Evolutionary conservation across 139 green algal species (phyloP).

Genomic region (Tetratostichococcus sp.): DNA sequence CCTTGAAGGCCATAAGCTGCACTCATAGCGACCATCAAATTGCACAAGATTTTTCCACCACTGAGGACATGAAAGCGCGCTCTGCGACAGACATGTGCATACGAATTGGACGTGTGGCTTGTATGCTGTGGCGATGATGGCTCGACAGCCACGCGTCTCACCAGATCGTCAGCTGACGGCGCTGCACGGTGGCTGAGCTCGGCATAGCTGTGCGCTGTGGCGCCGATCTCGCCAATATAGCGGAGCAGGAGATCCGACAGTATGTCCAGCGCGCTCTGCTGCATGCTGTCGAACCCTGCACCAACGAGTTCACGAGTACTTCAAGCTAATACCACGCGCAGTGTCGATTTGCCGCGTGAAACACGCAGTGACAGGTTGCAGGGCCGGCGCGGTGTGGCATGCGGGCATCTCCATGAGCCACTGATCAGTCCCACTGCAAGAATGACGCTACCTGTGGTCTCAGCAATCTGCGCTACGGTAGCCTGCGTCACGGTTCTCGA

Average conservation of each 20-base stretch:
- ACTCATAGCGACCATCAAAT: neutral
- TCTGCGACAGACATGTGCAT: too few species aligned
- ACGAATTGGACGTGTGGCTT: too few species aligned
- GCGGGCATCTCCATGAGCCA: too few species aligned
- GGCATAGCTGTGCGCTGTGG: constrained; percentile 55
- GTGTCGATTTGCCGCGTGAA: too few species aligned
- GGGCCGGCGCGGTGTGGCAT: neutral
- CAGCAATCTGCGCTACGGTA: constrained; percentile 55
- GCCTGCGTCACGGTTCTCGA: constrained; percentile 48
- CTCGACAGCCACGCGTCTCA: constrained; percentile 1
- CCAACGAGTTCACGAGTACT: neutral
- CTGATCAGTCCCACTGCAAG: too few species aligned
- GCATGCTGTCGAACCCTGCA: constrained; percentile 52
- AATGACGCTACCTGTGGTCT: constrained; percentile 54
- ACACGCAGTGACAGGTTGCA: neutral
- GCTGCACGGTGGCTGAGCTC: constrained; percentile 70
- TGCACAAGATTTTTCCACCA: too few species aligned
- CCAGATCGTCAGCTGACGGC: constrained; percentile 65
- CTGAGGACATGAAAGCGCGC: too few species aligned
- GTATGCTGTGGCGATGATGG: too few species aligned
- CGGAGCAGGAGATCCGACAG: constrained; percentile 75
- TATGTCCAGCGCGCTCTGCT: constrained; percentile 68
- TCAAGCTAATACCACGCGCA: too few species aligned
- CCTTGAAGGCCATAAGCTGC: constrained; percentile 62
- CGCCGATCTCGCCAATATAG: constrained; percentile 66